Evolutionary conservation across 176 grass and related monocot genomes (phyloP).

Genomic region (Bromus sterilis): DNA sequence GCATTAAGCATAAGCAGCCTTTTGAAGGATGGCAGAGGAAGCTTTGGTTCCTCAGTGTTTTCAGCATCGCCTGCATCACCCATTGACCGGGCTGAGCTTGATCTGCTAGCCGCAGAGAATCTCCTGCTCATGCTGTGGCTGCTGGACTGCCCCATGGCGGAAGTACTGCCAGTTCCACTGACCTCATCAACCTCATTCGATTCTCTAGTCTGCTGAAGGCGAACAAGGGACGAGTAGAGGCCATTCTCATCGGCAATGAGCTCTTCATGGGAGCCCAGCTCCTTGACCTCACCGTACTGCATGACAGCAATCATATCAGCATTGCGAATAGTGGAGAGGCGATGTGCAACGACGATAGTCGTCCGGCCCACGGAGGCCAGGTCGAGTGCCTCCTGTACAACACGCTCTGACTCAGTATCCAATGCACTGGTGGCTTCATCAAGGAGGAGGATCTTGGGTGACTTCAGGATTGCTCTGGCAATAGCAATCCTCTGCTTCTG

Average conservation of each 20-base stretch:
- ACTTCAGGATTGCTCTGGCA: constrained; percentile 84
- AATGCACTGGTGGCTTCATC: constrained; percentile 94
- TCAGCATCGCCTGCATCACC: constrained; percentile 35
- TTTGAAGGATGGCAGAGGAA: constrained; percentile 72
- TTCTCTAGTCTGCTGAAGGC: constrained; percentile 70
- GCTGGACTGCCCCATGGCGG: constrained; percentile 30
- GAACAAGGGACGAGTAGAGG: constrained; percentile 76
- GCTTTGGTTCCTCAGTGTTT: constrained; percentile 14
- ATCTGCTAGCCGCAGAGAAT: constrained; percentile 69
- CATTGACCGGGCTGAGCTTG: constrained; percentile 62
- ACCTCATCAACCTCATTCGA: constrained; percentile 27
- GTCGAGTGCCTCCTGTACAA: constrained; percentile 91
- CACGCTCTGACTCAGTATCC: constrained; percentile 79
- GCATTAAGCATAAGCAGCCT: constrained; percentile 80
- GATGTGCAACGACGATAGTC: constrained; percentile 88
- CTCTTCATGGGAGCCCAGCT: constrained; percentile 82
- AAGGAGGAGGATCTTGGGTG: constrained; percentile 93
- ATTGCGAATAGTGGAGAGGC: constrained; percentile 81
- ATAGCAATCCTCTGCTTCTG: constrained; percentile 99
- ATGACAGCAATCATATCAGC: constrained; percentile 87
- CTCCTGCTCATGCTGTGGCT: constrained; percentile 83
- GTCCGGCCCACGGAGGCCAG: constrained; percentile 68
- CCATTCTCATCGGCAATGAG: constrained; percentile 64
- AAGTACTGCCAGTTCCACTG: constrained; percentile 30
- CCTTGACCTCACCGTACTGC: constrained; percentile 72